Base-by-base conservation (phyloP, 495 filamentous ascomycete genomes). In the Letharia columbiana region DNA sequence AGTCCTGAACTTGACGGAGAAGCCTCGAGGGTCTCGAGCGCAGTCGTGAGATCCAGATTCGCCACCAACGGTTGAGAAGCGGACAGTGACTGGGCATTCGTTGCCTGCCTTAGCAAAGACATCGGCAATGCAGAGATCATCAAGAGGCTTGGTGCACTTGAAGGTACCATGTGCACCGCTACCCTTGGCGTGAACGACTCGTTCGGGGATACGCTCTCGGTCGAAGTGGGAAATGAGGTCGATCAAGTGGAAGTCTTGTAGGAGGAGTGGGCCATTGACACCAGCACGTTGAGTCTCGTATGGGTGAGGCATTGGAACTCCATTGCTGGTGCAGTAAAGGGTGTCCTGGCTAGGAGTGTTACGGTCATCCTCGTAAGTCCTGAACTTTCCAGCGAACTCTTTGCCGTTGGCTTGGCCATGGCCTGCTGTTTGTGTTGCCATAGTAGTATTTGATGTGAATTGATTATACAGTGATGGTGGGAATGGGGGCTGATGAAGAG, bases 181-280 rank as follows among this genome's bases (percentile, higher is more conserved):
- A 63, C 90, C 90, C 72, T 91, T 89, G 45, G 89, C 90, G 64
- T 94, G 90, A 42, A 92, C 90, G 59, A 91, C 88, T 56, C 86
- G 82, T 75, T 89, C 87, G 1, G 87, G 85, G 45, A 88, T 86
- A 20, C 86, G 80, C 73, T 89, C 86, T 47, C 84, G 79, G 72
- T 85, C 82, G 70, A 90, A 90, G 73, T 90, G 87, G 11, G 87
- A 86, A 42, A 91, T 78, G 20, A 88, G 80, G 70, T 88, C 85
- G 67, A 86, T 83, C 69, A 86, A 70, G 70, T 86, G 82, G 69
- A 85, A 84, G 71, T 86, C 83, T 71, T 86, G 83, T 17, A 86
- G 81, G 35, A 86, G 76, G 5, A 86, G 76, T n/a, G 83, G 84
- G 6, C 84, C 83, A 61, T 83, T 82, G 67, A 81, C 77, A 71